Conservation (phyloP, 495 filamentous ascomycete species). For the Aspergillus conjunctus region DNA sequence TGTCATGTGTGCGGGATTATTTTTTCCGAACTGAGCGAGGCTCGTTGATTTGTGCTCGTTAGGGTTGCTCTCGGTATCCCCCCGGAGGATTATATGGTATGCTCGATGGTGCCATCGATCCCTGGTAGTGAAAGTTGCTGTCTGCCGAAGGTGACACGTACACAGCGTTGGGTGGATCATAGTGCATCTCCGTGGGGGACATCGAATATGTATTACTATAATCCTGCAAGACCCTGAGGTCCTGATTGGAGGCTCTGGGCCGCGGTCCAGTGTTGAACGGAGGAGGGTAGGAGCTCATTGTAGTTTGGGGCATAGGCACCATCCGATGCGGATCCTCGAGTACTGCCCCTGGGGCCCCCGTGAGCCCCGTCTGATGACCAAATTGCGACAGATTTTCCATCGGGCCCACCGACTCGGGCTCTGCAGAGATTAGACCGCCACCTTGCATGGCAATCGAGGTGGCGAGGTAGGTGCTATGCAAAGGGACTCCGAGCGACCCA, state of each 20-base stretch:
- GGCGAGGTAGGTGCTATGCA: conserved; percentile 21
- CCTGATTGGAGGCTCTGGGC: conserved; percentile 25
- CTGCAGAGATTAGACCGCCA: conserved; percentile 33
- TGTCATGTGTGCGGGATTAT: not conserved
- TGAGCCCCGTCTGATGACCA: conserved; percentile 15
- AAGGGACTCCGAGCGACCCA: conserved; percentile 17
- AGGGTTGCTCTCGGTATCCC: conserved; percentile 21
- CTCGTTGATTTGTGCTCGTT: conserved; percentile 8
- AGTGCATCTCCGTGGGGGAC: conserved; percentile 28
- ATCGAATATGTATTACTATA: conserved; percentile 27
- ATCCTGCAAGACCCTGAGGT: conserved; percentile 29
- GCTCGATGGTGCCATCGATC: conserved; percentile 16
- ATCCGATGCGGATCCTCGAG: conserved; percentile 18
- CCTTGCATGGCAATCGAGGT: conserved; percentile 29
- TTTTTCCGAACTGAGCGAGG: conserved; percentile 1
- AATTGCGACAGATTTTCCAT: conserved; percentile 19
- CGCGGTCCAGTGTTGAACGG: conserved; percentile 38
- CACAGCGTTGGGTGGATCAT: conserved; percentile 15
- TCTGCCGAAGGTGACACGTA: conserved; percentile 24
- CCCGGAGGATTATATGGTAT: conserved; percentile 21
- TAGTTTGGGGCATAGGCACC: conserved; percentile 35
- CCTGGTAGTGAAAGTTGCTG: conserved; percentile 19
- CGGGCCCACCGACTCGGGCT: conserved; percentile 33
- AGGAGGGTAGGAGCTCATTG: conserved; percentile 42
- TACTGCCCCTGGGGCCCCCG: conserved; percentile 12